Conservation (phyloP, 1,284 basidiomycete genomes). For the Psilocybe mexicana region DNA sequence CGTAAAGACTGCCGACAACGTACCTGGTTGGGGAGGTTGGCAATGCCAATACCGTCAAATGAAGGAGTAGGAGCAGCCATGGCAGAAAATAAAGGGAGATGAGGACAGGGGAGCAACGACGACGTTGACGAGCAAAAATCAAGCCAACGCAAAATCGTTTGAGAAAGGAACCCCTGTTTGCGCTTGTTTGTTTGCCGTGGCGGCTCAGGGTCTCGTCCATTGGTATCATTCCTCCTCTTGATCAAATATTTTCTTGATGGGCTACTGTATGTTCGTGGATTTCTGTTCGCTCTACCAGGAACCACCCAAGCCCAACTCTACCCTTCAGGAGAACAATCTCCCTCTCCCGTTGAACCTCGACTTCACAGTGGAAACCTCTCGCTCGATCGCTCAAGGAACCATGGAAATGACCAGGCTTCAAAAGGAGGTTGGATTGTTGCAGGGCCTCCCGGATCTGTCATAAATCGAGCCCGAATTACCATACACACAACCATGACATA, state of each 20-base stretch:
- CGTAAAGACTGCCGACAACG: conserved; percentile 24
- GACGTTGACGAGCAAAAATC: conserved; percentile 33
- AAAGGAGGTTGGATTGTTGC: too few species aligned
- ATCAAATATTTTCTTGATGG: background rate
- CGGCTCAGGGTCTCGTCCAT: background rate
- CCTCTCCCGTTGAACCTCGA: too few species aligned
- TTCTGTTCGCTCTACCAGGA: background rate
- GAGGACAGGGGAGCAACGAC: conserved; percentile 25
- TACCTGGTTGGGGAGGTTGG: conserved; percentile 98
- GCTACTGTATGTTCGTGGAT: background rate
- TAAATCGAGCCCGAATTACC: too few species aligned
- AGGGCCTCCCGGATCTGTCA: too few species aligned
- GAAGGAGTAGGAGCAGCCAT: conserved; percentile 42
- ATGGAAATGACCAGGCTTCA: too few species aligned
- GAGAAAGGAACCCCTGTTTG: conserved; percentile 32
- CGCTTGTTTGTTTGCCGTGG: conserved; percentile 29
- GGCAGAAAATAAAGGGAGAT: conserved; percentile 25
- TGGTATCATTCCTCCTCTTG: background rate
- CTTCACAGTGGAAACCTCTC: too few species aligned
- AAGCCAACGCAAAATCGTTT: conserved; percentile 34
- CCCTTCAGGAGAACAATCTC: too few species aligned
- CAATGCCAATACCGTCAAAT: conserved; percentile 80
- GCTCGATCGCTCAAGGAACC: too few species aligned
- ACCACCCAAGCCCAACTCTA: too few species aligned
- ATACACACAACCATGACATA: too few species aligned